Evolutionary conservation across 2,329 filamentous ascomycete genomes (phyloP), one percentile per base, ranked within the genome.

Genomic region (Epichloe sp.): DNA sequence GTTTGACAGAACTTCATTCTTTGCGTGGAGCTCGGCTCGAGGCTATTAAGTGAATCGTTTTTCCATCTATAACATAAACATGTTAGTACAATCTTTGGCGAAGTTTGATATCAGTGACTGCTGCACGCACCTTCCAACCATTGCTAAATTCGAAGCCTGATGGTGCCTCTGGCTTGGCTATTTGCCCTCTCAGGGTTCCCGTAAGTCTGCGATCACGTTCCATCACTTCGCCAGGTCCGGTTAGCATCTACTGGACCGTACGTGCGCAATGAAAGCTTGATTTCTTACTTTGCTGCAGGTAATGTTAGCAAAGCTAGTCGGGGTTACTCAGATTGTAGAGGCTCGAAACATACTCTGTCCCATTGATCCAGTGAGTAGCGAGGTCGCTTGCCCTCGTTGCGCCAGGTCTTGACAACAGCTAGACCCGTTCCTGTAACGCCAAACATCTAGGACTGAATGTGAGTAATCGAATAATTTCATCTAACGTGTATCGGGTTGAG

Each of bases 121-220:
- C 15, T 17, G 11, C 6, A 43, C 74, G 45, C 73, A 82, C 80
- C 69, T 72, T 80, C 80, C 80, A 83, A 35, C 75, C 74, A 59
- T 82, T 82, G 68, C 75, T 82, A 55, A 81, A 59, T 59, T 82
- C 80, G 64, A 79, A 83, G 38, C 79, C 80, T 17, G 69, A 62
- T 17, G 80, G 79, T 21, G 80, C 79, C 57, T 69, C 63, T 42
- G 77, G 65, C 26, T 68, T 70, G 61, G 80, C 77, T 51, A 69
- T 73, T 61, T 83, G 80, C 38, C 79, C 80, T 64, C 79, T 71
- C 55, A 80, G 58, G 45, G 66, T 70, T 44, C 80, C 79, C 7
- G 80, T 83, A 55, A 83, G 70, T 62, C 80, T 73, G 54, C 74
- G 71, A 59, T 83, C 80, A 59, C 80, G 78, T 51, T 80, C 74